Evolutionary conservation across 192 early-diverging fungal species (phyloP).

Genomic region (Tieghemiomyces parasiticus): DNA sequence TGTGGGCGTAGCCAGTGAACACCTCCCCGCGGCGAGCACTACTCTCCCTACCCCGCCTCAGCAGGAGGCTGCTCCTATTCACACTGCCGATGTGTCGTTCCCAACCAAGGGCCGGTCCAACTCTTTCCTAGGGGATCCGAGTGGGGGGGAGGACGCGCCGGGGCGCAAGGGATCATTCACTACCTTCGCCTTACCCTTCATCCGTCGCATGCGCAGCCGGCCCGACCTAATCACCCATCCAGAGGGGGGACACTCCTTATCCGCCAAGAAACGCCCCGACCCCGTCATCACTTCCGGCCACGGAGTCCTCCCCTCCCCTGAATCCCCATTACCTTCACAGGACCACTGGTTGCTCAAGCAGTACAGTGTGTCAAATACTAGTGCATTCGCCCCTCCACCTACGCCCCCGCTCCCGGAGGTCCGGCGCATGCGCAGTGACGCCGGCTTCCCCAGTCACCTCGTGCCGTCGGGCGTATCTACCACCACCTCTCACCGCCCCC

Average conservation of each 20-base stretch:
- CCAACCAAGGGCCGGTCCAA: neutral
- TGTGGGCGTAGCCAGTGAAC: neutral
- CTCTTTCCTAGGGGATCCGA: no score
- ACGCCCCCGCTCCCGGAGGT: conserved; percentile 7
- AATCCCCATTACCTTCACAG: neutral
- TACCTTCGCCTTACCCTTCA: conserved; percentile 1
- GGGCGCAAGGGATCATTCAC: no score
- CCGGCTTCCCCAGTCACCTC: neutral
- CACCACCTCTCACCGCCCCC: neutral
- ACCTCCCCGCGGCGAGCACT: neutral
- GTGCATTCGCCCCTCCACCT: neutral
- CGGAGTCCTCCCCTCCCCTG: conserved; percentile 5
- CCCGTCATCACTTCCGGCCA: no score
- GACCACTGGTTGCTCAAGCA: conserved; percentile 3
- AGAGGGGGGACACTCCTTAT: no score
- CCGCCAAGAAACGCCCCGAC: neutral
- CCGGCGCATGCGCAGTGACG: conserved; percentile 7
- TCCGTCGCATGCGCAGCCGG: conserved; percentile 10
- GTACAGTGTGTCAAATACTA: neutral
- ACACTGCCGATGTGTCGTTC: neutral
- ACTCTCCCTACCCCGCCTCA: neutral
- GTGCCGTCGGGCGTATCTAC: neutral
- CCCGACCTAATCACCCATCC: neutral
- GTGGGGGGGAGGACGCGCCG: no score
- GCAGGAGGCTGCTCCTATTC: neutral